Evolutionary conservation across 306 rosid species (phyloP).

Genomic region (Lathyrus sativus): DNA sequence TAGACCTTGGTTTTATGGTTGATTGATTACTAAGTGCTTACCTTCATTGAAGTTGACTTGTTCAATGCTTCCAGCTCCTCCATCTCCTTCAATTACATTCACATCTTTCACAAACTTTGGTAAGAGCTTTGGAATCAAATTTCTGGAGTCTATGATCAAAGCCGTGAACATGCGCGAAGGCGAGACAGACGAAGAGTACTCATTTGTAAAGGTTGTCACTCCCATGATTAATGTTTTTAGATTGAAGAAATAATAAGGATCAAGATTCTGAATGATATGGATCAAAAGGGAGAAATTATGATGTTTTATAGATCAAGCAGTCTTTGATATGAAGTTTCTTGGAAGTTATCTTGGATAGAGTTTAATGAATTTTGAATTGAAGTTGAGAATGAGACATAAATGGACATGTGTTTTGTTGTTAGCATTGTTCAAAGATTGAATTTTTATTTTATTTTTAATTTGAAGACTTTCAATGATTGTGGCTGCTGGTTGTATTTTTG

Average conservation of each 20-base stretch:
- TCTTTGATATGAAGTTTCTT: constrained; percentile 37
- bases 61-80: constrained; percentile 69
- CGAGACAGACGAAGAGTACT: constrained; percentile 52
- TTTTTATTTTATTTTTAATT: constrained; percentile 33
- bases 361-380: constrained; percentile 13
- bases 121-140: constrained; percentile 63
- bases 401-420: constrained; percentile 23
- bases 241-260: constrained; percentile 5
- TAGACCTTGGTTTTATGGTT: background rate
- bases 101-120: constrained; percentile 64
- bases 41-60: constrained; percentile 75
- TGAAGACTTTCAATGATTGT: constrained; percentile 41
- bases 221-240: constrained; percentile 53
- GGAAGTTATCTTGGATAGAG: constrained; percentile 31
- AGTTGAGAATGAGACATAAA: background rate
- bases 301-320: constrained; percentile 35
- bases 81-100: constrained; percentile 56
- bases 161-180: constrained; percentile 64
- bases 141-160: constrained; percentile 56
- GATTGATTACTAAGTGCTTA: constrained; percentile 24
- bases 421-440: constrained; percentile 6
- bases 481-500: constrained; percentile 43
- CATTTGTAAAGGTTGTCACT: constrained; percentile 53
- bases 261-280: constrained; percentile 26
- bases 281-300: constrained; percentile 23